Base-by-base conservation (phyloP, 495 filamentous ascomycete species). In the Aspergillus cristatus region DNA sequence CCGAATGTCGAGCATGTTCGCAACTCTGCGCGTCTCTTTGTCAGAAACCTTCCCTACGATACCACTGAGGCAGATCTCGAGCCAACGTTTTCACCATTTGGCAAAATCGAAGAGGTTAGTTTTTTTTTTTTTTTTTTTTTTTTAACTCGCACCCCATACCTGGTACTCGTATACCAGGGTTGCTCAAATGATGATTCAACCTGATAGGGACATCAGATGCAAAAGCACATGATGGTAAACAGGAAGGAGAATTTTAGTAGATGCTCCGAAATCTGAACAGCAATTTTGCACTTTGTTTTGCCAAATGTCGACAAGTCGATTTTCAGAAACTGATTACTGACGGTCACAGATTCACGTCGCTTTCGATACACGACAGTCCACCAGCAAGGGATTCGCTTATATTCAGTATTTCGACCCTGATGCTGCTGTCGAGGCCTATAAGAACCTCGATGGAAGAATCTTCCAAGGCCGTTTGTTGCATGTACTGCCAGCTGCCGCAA, bases 131-230 rank as follows among this genome's bases (percentile, higher is more conserved):
- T 37, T 36, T 45, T 42, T 12, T 36, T 42, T 31, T 35, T 35
- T n/a, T 33, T 34, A 12, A 28, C 13, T 16, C 25, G 29, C 20
- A 4, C 20, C 20, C 8, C 20, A 4, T 24, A 24, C 20, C 20
- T 24, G 20, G 8, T 46, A 37, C 18, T 28, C 28, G 13, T 16
- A 37, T 40, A 15, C 40, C 26, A 33, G 20, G 34, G 42, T 42
- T 47, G 51, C 57, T 72, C 70, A 63, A 54, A 71, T 89, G 90
- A 96, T 96, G 90, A 96, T 81, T 24, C 62, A 76, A 76, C 82
- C 82, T 78, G 90, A 95, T 97, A 97, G 91, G 91, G 91, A 96
- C 90, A 97, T 74, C 88, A 83, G 78, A 96, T 91, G 80, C 78
- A 60, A 65, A 55, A 62, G 75, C 75, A 75, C 33, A 55, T 81